phyloP scores from a whole-genome alignment of 2,329 filamentous ascomycete genomes.

The Aspergillus costaricaensis region DNA sequence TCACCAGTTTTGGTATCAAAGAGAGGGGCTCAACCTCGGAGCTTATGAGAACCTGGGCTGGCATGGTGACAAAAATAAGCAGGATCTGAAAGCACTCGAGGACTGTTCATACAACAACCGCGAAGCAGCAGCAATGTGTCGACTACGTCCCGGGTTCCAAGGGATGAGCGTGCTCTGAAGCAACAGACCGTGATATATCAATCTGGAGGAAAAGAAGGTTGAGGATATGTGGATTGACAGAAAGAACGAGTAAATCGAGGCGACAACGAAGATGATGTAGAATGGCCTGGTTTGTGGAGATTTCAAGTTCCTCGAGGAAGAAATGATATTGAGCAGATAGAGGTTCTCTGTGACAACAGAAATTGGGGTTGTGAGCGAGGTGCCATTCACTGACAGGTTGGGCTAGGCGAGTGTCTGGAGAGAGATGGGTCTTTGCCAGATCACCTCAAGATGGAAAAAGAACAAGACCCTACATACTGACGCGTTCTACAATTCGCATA shows the following conservation, averaged over 20 bases:
- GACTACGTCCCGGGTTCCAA: not conserved
- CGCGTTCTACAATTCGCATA: too few relatives aligned
- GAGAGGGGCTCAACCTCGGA: slow-evolving; percentile 1
- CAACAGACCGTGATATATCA: not conserved
- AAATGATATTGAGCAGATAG: not conserved
- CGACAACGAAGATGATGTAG: not conserved
- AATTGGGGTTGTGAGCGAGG: not conserved
- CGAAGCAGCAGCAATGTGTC: not conserved
- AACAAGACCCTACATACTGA: too few relatives aligned
- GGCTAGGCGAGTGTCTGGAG: not conserved
- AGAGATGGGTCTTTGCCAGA: too few relatives aligned
- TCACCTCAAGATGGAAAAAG: too few relatives aligned
- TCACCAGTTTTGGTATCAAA: slow-evolving; percentile 24
- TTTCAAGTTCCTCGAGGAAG: not conserved
- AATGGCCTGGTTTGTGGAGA: not conserved
- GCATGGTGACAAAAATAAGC: not conserved
- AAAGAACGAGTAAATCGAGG: not conserved
- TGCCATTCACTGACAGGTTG: not conserved
- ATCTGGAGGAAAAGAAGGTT: not conserved
- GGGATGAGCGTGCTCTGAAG: not conserved
- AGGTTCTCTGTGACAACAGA: not conserved
- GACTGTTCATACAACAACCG: not conserved
- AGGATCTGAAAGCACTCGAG: not conserved
- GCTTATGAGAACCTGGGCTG: not conserved
- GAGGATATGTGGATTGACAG: not conserved